Evolutionary conservation across 1,284 basidiomycete species (phyloP), one percentile per base, ranked within the genome.

Genomic region (Ganoderma lucidum): DNA sequence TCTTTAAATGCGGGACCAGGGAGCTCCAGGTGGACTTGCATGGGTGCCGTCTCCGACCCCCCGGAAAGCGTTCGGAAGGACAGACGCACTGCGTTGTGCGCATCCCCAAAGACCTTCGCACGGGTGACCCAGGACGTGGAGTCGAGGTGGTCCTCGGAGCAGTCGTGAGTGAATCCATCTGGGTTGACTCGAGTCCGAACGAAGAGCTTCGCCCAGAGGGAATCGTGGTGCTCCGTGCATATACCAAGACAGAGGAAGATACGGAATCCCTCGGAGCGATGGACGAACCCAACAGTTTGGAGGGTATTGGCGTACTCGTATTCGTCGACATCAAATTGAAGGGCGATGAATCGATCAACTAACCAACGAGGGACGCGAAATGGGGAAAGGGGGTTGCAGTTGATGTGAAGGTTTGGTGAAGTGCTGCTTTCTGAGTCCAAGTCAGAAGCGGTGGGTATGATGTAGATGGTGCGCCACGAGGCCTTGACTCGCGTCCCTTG

Each of bases 391-490:
- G 60, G 65, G 10, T 9, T 6, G 15, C 2, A 44, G 60, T 42
- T 35, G 17, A 28, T 51, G 0, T 35, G 3, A 3, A 45, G 41
- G 12, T 5, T 45, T 6, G 35, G 28, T 19, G 19, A 6, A 14
- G 19, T n/a, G n/a, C n/a, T n/a, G 17, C 32, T 17, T 8, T 19
- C 19, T n/a, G 10, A 17, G 14, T 32, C 30, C 17, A 15, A 3
- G 19, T 51, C 12, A 3, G 45, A 15, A 5, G 45, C 32, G 62
- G 32, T 8, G 30, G 48, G 17, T 17, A 53, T n/a, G 17, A 63
- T 19, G 60, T 61, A 68, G 63, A 64, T n/a, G 37, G 61, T 60
- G 37, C 65, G 37, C 65, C 65, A 66, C 39, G 17, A 6, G 3
- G 60, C 48, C 2, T n/a, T 28, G 60, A 66, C 30, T 1, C 5